These are phyloP conservation scores for Pistacia atlantica DNA, from an alignment of 345 rosid genomes.

Conservation along the genomic window DNA sequence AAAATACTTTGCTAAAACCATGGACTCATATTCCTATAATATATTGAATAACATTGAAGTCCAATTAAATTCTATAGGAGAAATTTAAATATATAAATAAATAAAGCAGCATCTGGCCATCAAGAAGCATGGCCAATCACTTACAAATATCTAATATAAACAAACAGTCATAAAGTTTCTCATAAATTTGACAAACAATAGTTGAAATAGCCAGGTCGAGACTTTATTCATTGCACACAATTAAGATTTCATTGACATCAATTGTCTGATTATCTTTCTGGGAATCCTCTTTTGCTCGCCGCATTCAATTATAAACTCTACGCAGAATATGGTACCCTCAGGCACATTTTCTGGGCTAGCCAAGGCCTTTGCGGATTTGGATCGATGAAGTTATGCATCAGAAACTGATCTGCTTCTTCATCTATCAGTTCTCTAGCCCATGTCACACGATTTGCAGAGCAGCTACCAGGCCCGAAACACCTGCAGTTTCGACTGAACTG, in stretches of 20 bases:
- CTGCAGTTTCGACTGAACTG: conserved; percentile 36
- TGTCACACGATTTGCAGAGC: conserved; percentile 62
- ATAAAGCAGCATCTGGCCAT: not conserved
- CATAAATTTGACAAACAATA: not conserved
- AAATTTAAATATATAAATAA: not conserved
- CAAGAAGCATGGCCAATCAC: not conserved
- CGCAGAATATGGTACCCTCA: conserved; percentile 70
- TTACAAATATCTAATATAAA: not conserved
- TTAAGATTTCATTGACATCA: not conserved
- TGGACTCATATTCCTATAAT: not conserved
- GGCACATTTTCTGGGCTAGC: conserved; percentile 81
- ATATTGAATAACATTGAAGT: not conserved
- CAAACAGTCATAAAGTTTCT: not conserved
- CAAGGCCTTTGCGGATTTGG: conserved; percentile 76
- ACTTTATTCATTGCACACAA: not conserved
- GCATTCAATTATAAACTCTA: conserved; percentile 22
- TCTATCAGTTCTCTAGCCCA: conserved; percentile 91
- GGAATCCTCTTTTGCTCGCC: not conserved
- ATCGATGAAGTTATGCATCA: conserved; percentile 75
- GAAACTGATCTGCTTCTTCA: conserved; percentile 85
- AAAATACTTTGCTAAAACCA: not conserved
- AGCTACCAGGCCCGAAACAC: conserved; percentile 88
- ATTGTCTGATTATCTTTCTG: not conserved
- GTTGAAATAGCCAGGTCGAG: not conserved
- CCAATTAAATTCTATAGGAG: no score